Base-by-base conservation (phyloP, 306 rosid genomes). In the Glycine latifolia region DNA sequence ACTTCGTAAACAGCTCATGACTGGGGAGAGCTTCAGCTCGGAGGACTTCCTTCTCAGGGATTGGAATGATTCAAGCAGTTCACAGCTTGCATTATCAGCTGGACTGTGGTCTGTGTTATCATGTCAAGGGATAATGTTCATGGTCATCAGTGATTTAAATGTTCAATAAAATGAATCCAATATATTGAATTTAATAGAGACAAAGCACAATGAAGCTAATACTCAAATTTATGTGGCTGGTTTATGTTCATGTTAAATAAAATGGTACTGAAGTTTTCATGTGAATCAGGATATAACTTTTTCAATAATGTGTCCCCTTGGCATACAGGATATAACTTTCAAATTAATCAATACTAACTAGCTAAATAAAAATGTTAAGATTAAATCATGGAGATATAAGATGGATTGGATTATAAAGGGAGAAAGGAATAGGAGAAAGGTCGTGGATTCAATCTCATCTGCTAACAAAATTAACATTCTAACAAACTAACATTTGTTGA, bases 11-110 rank as follows among this genome's bases (percentile, higher is more conserved):
- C 31, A 26, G 31, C 31, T 26, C 87, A 81, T 87, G 82, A 89
- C 89, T 58, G 83, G 73, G 81, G 73, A 44, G 35, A 43, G 35
- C 5, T 39, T 66, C 49, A 7, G 12, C 50, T n/a, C 71, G 3
- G 92, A 76, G 77, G 90, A 69, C 84, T 79, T 79, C 60, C 47
- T 46, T 83, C 75, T 75, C 47, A 83, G 86, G 71, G 93, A 76
- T 43, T 82, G 85, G 78, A 89, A 88, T 17, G 92, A 16, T 9
- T 68, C 55, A 67, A 67, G 9, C 54, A 15, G 46, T 74, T 91
- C 90, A 49, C 49, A 56, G 20, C 79, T 50, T 5, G 35, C 15
- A 26, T 66, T 47, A 4, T 54, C 74, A 17, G 71, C 3, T 66
- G 52, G 3, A 66, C 1, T 39, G 3, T 14, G 1, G 3, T 66